Evolutionary conservation across 805 yeast species (phyloP).

Genomic region (Grigorovia jiainica): DNA sequence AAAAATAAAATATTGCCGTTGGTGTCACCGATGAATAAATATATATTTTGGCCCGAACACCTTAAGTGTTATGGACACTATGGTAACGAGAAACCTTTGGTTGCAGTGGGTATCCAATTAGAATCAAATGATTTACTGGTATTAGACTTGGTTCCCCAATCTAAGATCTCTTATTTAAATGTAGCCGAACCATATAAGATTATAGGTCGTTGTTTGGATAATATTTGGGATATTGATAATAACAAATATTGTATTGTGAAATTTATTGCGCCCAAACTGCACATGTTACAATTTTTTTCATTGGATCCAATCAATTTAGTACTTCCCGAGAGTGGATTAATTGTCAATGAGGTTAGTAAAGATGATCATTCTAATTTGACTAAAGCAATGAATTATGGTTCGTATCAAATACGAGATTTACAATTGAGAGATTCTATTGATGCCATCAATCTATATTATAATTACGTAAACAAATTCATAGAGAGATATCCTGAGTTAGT

Average conservation of each 20-base stretch:
- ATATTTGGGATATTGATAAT: constrained; percentile 6
- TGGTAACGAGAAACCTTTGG: constrained; percentile 1
- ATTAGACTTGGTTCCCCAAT: constrained; percentile 9
- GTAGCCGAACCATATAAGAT: constrained; percentile 9
- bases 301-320: constrained; percentile 62
- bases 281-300: constrained; percentile 68
- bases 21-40: constrained; percentile 13
- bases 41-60: constrained; percentile 21
- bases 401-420: constrained; percentile 9
- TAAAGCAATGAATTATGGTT: constrained; percentile 8
- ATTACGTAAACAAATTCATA: constrained; percentile 13
- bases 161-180: neutral
- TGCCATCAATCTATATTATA: constrained; percentile 17
- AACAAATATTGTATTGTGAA: constrained; percentile 30
- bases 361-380: constrained; percentile 2
- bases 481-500: constrained; percentile 7
- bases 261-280: constrained; percentile 66
- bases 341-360: constrained; percentile 11
- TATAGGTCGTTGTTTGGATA: constrained; percentile 5
- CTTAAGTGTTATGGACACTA: constrained; percentile 3
- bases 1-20: too few relatives aligned
- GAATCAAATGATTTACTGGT: constrained; percentile 18
- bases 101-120: constrained; percentile 11
- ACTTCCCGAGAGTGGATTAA: constrained; percentile 25
- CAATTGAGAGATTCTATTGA: constrained; percentile 12